These are phyloP conservation scores for Curvularia sp. DNA, from an alignment of 2,329 filamentous ascomycete genomes.

Conservation along the genomic window DNA sequence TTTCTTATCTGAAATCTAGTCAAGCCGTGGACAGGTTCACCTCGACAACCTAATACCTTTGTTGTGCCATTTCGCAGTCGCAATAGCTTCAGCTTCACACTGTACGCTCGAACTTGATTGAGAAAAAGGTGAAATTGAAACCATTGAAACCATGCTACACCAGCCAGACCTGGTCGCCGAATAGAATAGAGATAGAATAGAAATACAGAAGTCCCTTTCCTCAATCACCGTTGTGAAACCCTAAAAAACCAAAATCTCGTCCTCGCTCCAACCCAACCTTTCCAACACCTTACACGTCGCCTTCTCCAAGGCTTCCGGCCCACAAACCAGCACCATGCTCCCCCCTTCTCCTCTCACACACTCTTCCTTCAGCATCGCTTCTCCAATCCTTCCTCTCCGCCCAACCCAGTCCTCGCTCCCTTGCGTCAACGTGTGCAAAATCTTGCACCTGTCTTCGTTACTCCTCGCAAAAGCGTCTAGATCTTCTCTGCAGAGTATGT, in stretches of 20 bases:
- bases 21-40: neutral
- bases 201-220: neutral
- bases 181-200: too few relatives aligned
- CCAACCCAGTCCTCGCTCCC: constrained; percentile 72
- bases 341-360: constrained; percentile 58
- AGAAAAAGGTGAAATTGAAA: neutral
- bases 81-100: neutral
- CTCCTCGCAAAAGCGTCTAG: constrained; percentile 68
- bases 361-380: constrained; percentile 67
- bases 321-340: constrained; percentile 76
- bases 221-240: neutral
- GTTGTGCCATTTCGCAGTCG: neutral
- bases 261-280: constrained; percentile 73
- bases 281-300: constrained; percentile 64
- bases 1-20: neutral
- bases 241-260: constrained; percentile 78
- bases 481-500: constrained; percentile 81
- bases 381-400: constrained; percentile 70
- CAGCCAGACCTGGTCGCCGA: neutral
- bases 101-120: neutral
- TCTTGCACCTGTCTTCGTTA: constrained; percentile 64
- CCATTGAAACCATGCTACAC: neutral
- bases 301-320: constrained; percentile 77
- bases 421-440: constrained; percentile 74
- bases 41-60: neutral